Evolutionary conservation across 192 early-diverging fungal species (phyloP), one percentile per base, ranked within the genome.

Genomic region (Linnemannia hyalina): DNA sequence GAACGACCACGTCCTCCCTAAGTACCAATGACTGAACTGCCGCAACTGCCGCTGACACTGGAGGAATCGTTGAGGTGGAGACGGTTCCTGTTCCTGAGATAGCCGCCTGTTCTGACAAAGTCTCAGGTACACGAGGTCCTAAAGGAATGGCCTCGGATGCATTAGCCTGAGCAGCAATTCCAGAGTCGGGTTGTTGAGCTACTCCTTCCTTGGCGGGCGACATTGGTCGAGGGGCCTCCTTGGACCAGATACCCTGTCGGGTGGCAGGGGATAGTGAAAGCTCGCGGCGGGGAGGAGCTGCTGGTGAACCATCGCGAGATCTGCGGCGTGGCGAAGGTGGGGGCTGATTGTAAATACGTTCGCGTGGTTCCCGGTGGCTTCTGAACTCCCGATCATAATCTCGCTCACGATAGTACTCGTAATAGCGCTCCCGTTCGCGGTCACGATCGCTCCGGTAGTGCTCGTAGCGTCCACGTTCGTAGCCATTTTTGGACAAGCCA

Each of bases 391-490:
- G 77, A 38, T 81, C 79, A 70, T 80, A 80, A n/a, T 86, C 84
- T 18, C 79, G 78, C 20, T 86, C 84, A 22, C 80, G 75, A 36
- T 86, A 80, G 54, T 81, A 81, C 47, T 86, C 84, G 44, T 81
- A 78, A 68, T 86, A 86, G 16, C 80, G 80, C 11, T 86, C 84
- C 1, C 80, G 75, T 10, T 86, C 78, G 15, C 84, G 75, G 54
- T 86, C 84, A 6, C 84, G 78, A 4, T 83, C 82, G 26, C 82
- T 74, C 18, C 77, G 23, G 46, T 86, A 86, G n/a, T 80, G 84
- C 16, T 86, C 84, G 18, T 86, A 86, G 40, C 84, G 79, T 15
- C 84, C 79, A 7, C 84, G 84, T 4, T 86, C 84, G 22, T 86
- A 86, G 29, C 75, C 54, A 38, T 68, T 55, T 32, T 80, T 86